phyloP scores from a whole-genome alignment of 2,329 filamentous ascomycete genomes.

The Verruconis gallopava region DNA sequence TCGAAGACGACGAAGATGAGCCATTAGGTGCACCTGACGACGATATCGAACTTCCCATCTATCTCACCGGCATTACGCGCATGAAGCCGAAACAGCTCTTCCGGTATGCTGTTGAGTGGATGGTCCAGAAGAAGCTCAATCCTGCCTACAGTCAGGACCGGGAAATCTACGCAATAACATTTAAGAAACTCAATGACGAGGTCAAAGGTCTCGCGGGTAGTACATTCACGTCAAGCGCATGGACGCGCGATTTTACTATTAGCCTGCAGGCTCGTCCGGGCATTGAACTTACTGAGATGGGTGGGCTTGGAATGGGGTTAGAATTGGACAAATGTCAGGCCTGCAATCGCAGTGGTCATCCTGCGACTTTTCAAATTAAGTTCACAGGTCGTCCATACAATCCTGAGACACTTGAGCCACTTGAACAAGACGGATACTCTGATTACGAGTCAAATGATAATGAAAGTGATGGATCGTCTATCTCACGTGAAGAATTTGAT shows the following conservation, averaged over 20 bases:
- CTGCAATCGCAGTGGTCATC: constrained; percentile 56
- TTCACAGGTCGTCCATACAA: constrained; percentile 56
- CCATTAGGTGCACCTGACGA: constrained; percentile 36
- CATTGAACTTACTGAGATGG: constrained; percentile 37
- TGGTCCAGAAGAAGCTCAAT: constrained; percentile 66
- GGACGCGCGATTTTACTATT: constrained; percentile 53
- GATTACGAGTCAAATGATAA: constrained; percentile 25
- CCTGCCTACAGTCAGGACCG: constrained; percentile 53
- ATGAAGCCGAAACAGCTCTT: constrained; percentile 62
- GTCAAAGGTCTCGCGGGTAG: constrained; percentile 53
- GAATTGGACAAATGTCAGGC: constrained; percentile 44
- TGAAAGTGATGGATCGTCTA: constrained; percentile 22
- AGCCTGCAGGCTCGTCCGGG: constrained; percentile 54
- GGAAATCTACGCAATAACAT: constrained; percentile 53
- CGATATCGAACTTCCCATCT: constrained; percentile 46
- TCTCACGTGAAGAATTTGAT: constrained; percentile 31
- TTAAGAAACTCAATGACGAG: constrained; percentile 59
- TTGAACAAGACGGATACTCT: constrained; percentile 30
- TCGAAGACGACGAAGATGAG: constrained; percentile 46
- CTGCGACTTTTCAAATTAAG: constrained; percentile 49
- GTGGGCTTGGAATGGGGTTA: constrained; percentile 17
- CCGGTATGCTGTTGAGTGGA: constrained; percentile 63
- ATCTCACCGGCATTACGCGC: constrained; percentile 54
- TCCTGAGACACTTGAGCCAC: constrained; percentile 49
- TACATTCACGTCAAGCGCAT: constrained; percentile 59